Conservation (phyloP, 2,329 filamentous ascomycete genomes). For the Alternaria incomplexa region DNA sequence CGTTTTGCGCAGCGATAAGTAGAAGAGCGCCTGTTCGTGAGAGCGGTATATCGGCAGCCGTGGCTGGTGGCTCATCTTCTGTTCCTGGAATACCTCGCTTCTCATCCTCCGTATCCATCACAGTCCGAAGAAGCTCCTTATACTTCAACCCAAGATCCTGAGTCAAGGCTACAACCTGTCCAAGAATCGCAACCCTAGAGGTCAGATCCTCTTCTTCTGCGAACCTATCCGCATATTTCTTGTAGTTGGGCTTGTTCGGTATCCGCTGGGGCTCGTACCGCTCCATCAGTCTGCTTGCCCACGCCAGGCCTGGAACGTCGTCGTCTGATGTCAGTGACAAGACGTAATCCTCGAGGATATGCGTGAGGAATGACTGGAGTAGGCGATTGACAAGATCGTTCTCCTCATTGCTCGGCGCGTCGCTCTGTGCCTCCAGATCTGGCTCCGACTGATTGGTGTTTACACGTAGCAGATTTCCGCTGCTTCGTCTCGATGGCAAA, state of each 20-base stretch:
- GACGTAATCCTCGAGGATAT: conserved; percentile 76
- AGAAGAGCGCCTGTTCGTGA: conserved; percentile 63
- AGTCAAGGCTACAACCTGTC: conserved; percentile 73
- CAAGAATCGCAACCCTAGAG: conserved; percentile 69
- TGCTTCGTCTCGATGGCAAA: conserved; percentile 64
- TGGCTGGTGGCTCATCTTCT: conserved; percentile 62
- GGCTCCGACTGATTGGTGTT: conserved; percentile 50
- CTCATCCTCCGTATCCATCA: conserved; percentile 49
- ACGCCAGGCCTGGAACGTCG: conserved; percentile 57
- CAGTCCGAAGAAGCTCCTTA: conserved; percentile 55
- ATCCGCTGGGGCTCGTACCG: conserved; percentile 69
- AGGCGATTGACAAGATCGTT: conserved; percentile 67
- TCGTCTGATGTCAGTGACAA: conserved; percentile 55
- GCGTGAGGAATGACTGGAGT: conserved; percentile 78
- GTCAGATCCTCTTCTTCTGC: conserved; percentile 67
- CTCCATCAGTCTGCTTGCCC: conserved; percentile 68
- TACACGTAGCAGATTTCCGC: conserved; percentile 52
- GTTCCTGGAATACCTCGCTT: conserved; percentile 53
- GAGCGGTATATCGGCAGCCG: conserved; percentile 61
- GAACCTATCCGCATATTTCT: conserved; percentile 69
- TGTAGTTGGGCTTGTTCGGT: conserved; percentile 61
- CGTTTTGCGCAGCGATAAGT: conserved; percentile 60
- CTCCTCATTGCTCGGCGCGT: conserved; percentile 59
- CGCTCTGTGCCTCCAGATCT: conserved; percentile 63
- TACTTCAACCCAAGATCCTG: conserved; percentile 61